Conservation (phyloP, 805 yeast species). For the Nakazawaea peltata region DNA sequence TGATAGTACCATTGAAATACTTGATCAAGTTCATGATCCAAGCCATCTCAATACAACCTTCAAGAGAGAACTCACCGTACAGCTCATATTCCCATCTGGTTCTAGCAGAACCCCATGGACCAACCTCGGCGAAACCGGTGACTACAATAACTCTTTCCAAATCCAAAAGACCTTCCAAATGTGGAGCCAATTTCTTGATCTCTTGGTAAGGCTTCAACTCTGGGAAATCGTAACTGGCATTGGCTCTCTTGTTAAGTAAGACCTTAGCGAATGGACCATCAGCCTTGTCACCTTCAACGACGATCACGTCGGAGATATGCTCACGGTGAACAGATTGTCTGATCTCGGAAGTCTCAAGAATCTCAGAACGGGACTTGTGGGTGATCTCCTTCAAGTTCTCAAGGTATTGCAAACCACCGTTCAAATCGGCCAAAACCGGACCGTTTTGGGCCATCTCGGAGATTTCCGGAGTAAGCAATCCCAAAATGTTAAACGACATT, state of each 20-base stretch:
- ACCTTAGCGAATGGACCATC: conserved; percentile 79
- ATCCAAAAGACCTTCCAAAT: conserved; percentile 85
- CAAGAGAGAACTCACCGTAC: conserved; percentile 85
- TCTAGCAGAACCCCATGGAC: conserved; percentile 99
- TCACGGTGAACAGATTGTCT: conserved; percentile 95
- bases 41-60: conserved; percentile 98
- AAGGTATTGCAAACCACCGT: conserved; percentile 95
- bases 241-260: conserved; percentile 85
- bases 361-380: conserved; percentile 65
- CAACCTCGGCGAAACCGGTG: conserved; percentile 97
- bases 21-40: conserved; percentile 99
- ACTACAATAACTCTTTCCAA: conserved; percentile 89
- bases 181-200: conserved; percentile 58
- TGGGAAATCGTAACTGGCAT: conserved; percentile 93
- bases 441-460: conserved; percentile 82
- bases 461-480: conserved; percentile 83
- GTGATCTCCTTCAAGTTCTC: conserved; percentile 88
- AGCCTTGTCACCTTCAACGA: conserved; percentile 80
- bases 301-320: conserved; percentile 78
- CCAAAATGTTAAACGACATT: conserved; percentile 97
- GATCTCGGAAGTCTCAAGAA: conserved; percentile 77
- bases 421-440: conserved; percentile 96
- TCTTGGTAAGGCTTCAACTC: conserved; percentile 68
- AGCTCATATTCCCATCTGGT: conserved; percentile 99
- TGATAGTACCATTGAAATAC: conserved; percentile 85